Evolutionary conservation across 129 eudicot species (phyloP).

Genomic region (carrot (Daucus carota)): DH1_v3.0 NC_030383.2:6801001-6801500

Average conservation of each 20-base stretch:
- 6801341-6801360: slow-evolving; percentile 18
- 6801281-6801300: slow-evolving; percentile 51
- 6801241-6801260: slow-evolving; percentile 85
- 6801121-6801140: not conserved
- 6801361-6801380: slow-evolving; percentile 51
- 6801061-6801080: not conserved
- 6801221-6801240: slow-evolving; percentile 95
- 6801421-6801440: slow-evolving; percentile 72
- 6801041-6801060: not conserved
- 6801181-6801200: slow-evolving; percentile 41
- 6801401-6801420: slow-evolving; percentile 75
- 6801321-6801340: slow-evolving; percentile 22
- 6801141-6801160: not conserved
- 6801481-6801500: not conserved
- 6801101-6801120: not conserved
- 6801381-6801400: slow-evolving; percentile 83
- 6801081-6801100: not conserved
- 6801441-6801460: slow-evolving; percentile 57
- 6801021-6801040: not conserved
- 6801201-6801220: slow-evolving; percentile 79
- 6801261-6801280: slow-evolving; percentile 53
- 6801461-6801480: slow-evolving; percentile 12
- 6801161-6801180: not conserved
- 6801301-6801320: slow-evolving; percentile 29
- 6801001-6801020: slow-evolving; percentile 8